Percentiles rank a stretch among this genome's conserved stretches.
Evolutionary conservation across 2,329 filamentous ascomycete species (phyloP).

Genomic region (Aspergillus jensenii): DNA sequence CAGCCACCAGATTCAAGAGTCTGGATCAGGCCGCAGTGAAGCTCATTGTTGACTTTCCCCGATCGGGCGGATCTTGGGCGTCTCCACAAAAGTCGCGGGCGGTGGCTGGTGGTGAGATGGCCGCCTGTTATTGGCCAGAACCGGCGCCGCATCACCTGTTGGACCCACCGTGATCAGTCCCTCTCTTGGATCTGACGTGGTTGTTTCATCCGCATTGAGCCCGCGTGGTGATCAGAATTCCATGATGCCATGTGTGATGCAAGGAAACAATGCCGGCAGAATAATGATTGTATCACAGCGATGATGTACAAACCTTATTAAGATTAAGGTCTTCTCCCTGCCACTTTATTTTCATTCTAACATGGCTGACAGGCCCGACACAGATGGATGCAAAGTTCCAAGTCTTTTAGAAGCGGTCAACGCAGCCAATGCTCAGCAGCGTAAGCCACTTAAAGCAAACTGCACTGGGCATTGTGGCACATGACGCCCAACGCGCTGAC

Average conservation of each 20-base stretch:
- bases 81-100: slow-evolving; percentile 4
- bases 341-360: background rate
- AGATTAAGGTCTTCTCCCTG: background rate
- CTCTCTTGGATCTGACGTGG: slow-evolving; percentile 2
- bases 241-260: background rate
- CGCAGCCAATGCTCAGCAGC: too few relatives aligned
- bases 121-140: background rate
- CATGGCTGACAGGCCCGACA: background rate
- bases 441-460: too few relatives aligned
- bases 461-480: too few relatives aligned
- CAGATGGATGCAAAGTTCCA: background rate
- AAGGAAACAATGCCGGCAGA: background rate
- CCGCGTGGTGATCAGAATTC: background rate
- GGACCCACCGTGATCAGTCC: background rate
- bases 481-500: too few relatives aligned
- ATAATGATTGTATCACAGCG: background rate
- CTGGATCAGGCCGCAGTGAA: background rate
- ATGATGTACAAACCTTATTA: background rate
- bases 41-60: slow-evolving; percentile 3
- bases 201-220: background rate
- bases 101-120: background rate
- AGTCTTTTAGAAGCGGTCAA: too few relatives aligned
- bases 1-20: slow-evolving; percentile 15
- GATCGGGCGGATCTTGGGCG: slow-evolving; percentile 6
- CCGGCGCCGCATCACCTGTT: background rate